phyloP scores from a whole-genome alignment of 495 filamentous ascomycete species.

The Trypethelium eluteriae region DNA sequence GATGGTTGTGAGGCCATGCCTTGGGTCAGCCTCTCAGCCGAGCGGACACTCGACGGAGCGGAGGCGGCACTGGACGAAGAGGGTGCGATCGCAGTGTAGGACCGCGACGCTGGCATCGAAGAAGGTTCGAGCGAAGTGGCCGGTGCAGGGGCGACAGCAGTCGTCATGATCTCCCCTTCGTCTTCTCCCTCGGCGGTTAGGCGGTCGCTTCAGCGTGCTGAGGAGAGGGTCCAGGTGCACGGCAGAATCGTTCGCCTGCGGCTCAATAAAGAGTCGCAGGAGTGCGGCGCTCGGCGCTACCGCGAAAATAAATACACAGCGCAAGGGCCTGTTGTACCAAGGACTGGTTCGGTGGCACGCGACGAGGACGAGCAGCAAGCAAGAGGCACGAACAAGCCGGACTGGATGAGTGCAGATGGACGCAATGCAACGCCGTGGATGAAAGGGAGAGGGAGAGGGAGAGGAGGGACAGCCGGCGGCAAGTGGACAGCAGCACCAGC shows the following conservation, averaged over 20 bases:
- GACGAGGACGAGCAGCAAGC: not conserved
- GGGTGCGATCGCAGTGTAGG: slow-evolving; percentile 32
- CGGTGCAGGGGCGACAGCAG: slow-evolving; percentile 12
- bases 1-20: slow-evolving; percentile 22
- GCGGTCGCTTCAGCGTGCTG: not conserved
- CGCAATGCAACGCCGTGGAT: not conserved
- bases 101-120: slow-evolving; percentile 16
- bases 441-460: not conserved
- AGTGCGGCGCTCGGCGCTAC: not conserved
- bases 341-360: not conserved
- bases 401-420: not conserved
- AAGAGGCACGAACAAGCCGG: not conserved
- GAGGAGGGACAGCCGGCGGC: not conserved
- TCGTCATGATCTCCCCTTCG: slow-evolving; percentile 1
- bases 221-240: not conserved
- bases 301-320: not conserved
- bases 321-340: not conserved
- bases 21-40: slow-evolving; percentile 15
- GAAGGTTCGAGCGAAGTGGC: slow-evolving; percentile 6
- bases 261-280: slow-evolving; percentile 11
- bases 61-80: slow-evolving; percentile 25
- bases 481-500: slow-evolving; percentile 1
- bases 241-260: not conserved
- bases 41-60: slow-evolving; percentile 21
- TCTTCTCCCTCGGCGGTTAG: not conserved